phyloP scores from a whole-genome alignment of 2,329 filamentous ascomycete species.

The Botryotinia narcissicola region DNA sequence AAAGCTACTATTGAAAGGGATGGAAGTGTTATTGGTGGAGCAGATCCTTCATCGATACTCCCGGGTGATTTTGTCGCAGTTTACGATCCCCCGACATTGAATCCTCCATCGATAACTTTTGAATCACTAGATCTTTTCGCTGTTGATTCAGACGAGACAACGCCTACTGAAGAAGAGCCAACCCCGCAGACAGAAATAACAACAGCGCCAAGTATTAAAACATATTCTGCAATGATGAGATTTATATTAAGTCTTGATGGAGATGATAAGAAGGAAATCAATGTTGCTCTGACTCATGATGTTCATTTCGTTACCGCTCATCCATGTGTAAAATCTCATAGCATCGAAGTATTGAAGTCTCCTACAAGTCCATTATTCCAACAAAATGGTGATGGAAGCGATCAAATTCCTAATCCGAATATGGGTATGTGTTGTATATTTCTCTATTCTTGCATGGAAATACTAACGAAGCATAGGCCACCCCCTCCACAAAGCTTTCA shows the following conservation, averaged over 20 bases:
- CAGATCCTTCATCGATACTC: slow-evolving; percentile 52
- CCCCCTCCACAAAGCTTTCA: slow-evolving; percentile 61
- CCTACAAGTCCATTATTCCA: slow-evolving; percentile 59
- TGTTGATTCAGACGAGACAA: slow-evolving; percentile 44
- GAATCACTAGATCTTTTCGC: slow-evolving; percentile 50
- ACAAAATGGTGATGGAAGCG: slow-evolving; percentile 37
- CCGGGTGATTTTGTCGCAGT: slow-evolving; percentile 64
- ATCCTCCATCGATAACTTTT: slow-evolving; percentile 49
- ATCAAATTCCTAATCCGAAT: slow-evolving; percentile 7
- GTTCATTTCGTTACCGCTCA: slow-evolving; percentile 65
- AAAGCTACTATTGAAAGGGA: slow-evolving; percentile 59
- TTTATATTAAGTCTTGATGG: slow-evolving; percentile 30
- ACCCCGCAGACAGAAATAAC: slow-evolving; percentile 26
- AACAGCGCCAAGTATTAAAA: slow-evolving; percentile 28
- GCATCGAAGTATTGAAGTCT: slow-evolving; percentile 57
- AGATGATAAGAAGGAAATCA: slow-evolving; percentile 31
- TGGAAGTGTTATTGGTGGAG: slow-evolving; percentile 58
- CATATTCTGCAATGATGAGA: slow-evolving; percentile 37
- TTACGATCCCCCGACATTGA: slow-evolving; percentile 51
- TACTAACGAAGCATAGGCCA: slow-evolving; percentile 46
- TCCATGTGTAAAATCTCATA: slow-evolving; percentile 58
- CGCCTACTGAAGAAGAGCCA: slow-evolving; percentile 38
- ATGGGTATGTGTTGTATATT: slow-evolving; percentile 4
- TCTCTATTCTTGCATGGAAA: neutral
- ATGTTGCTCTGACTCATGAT: slow-evolving; percentile 51